Base-by-base conservation (phyloP, 345 rosid species). In the Psidium guajava region DNA sequence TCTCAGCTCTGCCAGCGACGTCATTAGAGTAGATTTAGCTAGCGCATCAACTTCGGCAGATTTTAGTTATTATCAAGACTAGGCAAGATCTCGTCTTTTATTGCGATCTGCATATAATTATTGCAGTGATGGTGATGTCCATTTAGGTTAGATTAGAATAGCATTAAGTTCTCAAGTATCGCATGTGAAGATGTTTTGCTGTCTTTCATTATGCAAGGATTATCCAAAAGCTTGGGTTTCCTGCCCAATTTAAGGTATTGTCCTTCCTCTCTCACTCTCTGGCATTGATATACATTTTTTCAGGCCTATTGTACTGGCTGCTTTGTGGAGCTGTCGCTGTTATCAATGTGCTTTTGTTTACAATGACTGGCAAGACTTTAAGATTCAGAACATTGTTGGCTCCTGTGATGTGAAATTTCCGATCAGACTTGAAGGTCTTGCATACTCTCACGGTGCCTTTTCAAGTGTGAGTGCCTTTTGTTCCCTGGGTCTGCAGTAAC, bases 301-400 rank as follows among this genome's bases (percentile, higher is more conserved):
- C 77, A 4, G 77, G 77, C 77, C 47, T 69, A 69, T 69, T 0
- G 3, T 18, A 32, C 24, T 69, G 25, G 77, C 77, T 47, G 4
- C 42, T 32, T 36, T 36, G 47, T 32, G 10, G 77, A 69, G 77
- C 47, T 32, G 47, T 36, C 16, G n/a, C 74, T 21, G 13, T 40
- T 54, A 81, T 20, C 24, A 44, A 59, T 4, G 21, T 49, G 6
- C 8, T 82, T 74, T 69, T 18, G 5, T 52, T 83, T 54, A n/a
- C 52, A 21, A 5, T 86, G 44, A 21, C 36, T 64, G 54, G 75
- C 88, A 94, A 98, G 98, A 94, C 89, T 96, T 96, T 87, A 94
- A 94, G 94, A 95, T 96, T 84, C 96, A 93, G 88, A 96, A 96
- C 89, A 93, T 95, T 77, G 96, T 96, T 55, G 96, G 96, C 20